Base-by-base conservation (phyloP, 768 basidiomycete species). In the Phallus indusiatus region DNA sequence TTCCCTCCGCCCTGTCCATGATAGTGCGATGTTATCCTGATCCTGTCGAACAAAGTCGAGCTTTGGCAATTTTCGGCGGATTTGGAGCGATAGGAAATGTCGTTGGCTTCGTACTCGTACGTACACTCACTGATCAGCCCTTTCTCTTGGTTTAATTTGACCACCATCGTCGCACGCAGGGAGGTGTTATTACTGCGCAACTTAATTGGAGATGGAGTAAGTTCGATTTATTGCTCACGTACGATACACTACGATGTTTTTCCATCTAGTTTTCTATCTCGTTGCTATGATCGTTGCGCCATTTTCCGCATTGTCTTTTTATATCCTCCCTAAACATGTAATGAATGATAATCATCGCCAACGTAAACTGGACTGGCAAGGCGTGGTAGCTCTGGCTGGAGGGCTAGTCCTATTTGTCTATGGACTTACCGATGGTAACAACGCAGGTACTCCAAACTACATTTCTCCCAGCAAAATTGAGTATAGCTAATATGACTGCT, bases 21-120 rank as follows among this genome's bases (percentile, higher is more conserved):
- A 71, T 81, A 21, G 78, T 81, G 7, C 72, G 74, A 46, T 68
- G 78, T 63, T 82, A 76, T 66, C 76, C 79, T 0, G 73, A 78
- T 12, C 76, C 75, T 4, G 63, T 61, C 5, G 70, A 74, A 49
- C 81, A 82, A 62, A 73, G 78, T 49, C 71, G 70, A 22, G 81
- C 78, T 9, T 72, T 83, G n/a, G 72, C 72, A 9, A 60, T 76
- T 0, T 75, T 81, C 60, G 78, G 76, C 54, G 73, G 76, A 10
- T 69, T 72, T 51, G 78, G 76, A 22, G 76, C 72, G 1, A 55
- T 78, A 22, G 79, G 76, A 12, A 77, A 78, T 64, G 72, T 78
- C 66, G 54, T 57, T 47, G 22, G 33, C n/a, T 33, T 36, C 16
- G n/a, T 46, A 24, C 58, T 62, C 14, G 17, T 18, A 21, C 24